These are phyloP conservation scores for Polytrichum formosum DNA, from an alignment of 225 moss, liverwort and hornwort genomes.

Conservation along the genomic window DNA sequence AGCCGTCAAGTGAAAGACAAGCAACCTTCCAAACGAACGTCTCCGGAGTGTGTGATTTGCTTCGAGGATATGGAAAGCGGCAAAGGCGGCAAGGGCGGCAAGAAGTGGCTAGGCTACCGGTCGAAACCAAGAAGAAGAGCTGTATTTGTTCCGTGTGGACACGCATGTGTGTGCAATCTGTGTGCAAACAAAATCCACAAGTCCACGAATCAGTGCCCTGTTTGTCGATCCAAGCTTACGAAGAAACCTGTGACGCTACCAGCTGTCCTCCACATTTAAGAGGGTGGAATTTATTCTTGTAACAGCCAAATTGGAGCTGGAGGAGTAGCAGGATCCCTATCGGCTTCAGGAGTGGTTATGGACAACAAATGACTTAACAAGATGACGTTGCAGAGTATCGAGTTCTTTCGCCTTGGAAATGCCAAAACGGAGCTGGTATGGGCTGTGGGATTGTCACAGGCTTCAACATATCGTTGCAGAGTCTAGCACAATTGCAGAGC, in stretches of 20 bases:
- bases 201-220: constrained; percentile 6
- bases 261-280: background rate
- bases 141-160: background rate
- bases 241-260: constrained; percentile 2
- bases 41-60: background rate
- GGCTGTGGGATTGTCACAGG: no score
- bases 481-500: no score
- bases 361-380: no score
- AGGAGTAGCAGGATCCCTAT: no score
- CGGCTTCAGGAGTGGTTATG: no score
- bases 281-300: no score
- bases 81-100: background rate
- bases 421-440: no score
- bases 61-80: constrained; percentile 4
- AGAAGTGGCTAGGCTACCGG: background rate
- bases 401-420: no score
- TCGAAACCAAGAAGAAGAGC: background rate
- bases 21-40: background rate
- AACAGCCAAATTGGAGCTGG: no score
- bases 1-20: background rate
- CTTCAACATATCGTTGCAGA: no score
- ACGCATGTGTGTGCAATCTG: constrained; percentile 6
- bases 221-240: constrained; percentile 6
- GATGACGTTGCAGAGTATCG: no score
- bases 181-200: background rate